These are phyloP conservation scores for Poa pratensis DNA, from an alignment of 176 grass and related monocot species.

Conservation along the genomic window DNA sequence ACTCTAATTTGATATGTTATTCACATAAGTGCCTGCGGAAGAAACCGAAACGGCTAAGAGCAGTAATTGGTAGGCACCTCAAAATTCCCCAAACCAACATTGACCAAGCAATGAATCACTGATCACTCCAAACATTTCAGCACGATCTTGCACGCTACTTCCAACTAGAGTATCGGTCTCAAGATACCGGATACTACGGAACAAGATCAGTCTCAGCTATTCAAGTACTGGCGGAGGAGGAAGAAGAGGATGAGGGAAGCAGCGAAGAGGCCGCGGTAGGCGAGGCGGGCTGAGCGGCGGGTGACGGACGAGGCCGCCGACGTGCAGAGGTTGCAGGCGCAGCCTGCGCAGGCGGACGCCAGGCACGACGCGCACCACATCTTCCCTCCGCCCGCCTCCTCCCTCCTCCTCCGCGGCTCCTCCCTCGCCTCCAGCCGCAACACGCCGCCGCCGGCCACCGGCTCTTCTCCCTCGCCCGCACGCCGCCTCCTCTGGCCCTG, in stretches of 20 bases:
- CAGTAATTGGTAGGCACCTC: neutral
- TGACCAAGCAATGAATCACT: neutral
- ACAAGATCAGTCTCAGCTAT: neutral
- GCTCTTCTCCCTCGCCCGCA: too few relatives aligned
- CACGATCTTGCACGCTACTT: conserved; percentile 2
- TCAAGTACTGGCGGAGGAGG: conserved; percentile 44
- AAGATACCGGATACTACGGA: neutral
- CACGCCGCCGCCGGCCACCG: too few relatives aligned
- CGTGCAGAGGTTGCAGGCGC: conserved; percentile 85
- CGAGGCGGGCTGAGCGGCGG: conserved; percentile 57
- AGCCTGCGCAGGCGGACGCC: conserved; percentile 79
- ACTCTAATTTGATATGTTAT: neutral
- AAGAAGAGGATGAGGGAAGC: conserved; percentile 55
- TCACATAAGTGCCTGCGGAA: neutral
- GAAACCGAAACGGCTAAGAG: conserved; percentile 20
- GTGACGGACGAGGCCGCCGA: conserved; percentile 71
- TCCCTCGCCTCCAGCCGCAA: too few relatives aligned
- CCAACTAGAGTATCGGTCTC: neutral
- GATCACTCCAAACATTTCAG: neutral
- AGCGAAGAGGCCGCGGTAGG: conserved; percentile 60
- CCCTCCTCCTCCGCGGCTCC: too few relatives aligned
- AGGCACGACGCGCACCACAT: conserved; percentile 92
- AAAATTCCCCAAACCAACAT: conserved; percentile 12
- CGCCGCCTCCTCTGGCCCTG: too few relatives aligned
- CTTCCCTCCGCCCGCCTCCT: too few relatives aligned